Percentiles rank a stretch among this genome's conserved stretches.
Conservation (phyloP, 768 basidiomycete species). For the Pisolithus tinctorius region DNA sequence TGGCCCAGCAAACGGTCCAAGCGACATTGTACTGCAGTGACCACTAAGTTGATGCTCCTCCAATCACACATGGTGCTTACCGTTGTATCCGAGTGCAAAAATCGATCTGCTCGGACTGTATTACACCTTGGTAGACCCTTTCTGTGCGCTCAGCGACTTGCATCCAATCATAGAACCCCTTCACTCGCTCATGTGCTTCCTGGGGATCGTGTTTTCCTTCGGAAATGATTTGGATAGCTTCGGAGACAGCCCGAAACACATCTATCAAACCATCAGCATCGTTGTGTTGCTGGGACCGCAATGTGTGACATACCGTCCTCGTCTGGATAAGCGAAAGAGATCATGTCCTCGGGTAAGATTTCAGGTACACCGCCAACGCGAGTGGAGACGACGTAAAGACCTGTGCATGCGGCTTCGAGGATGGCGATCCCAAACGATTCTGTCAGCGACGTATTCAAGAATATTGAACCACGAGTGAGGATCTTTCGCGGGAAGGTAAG, state of each 20-base stretch:
- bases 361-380: conserved; percentile 95
- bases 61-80: conserved; percentile 32
- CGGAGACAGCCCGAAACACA: conserved; percentile 73
- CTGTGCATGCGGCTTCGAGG: conserved; percentile 92
- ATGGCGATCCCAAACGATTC: conserved; percentile 98
- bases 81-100: conserved; percentile 73
- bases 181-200: conserved; percentile 69
- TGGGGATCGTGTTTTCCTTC: conserved; percentile 67
- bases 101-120: conserved; percentile 55
- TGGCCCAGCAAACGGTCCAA: conserved; percentile 76
- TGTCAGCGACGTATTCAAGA: conserved; percentile 91
- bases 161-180: conserved; percentile 82
- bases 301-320: conserved; percentile 67
- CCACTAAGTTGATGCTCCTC: background rate
- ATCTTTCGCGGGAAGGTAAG: conserved; percentile 41
- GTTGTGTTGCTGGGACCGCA: background rate
- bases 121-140: conserved; percentile 66
- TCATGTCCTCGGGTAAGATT: conserved; percentile 89
- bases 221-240: conserved; percentile 68
- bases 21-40: conserved; percentile 57
- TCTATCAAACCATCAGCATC: conserved; percentile 41
- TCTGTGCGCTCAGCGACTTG: conserved; percentile 79
- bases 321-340: conserved; percentile 89
- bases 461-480: conserved; percentile 82
- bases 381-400: conserved; percentile 90